Conservation (phyloP, 805 yeast species). For the Kodamaea lidongshanica region DNA sequence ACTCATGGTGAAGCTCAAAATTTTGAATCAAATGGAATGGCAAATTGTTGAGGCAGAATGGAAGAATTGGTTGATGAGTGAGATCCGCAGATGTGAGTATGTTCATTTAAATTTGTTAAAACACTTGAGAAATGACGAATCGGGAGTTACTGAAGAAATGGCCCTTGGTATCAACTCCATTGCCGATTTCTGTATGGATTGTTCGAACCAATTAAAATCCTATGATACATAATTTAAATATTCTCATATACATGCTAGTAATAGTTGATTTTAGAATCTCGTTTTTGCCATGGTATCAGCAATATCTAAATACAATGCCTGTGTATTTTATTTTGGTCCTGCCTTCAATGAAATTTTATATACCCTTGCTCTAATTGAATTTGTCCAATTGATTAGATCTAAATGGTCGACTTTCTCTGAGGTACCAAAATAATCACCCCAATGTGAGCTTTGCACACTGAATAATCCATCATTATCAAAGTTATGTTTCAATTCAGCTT, state of each 20-base stretch:
- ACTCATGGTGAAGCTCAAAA: conserved; percentile 59
- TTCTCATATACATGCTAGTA: no score
- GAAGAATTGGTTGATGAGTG: conserved; percentile 63
- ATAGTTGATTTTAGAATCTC: conserved; percentile 42
- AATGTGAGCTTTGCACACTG: conserved; percentile 65
- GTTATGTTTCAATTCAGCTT: conserved; percentile 8
- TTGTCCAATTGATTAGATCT: conserved; percentile 82
- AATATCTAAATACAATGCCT: conserved; percentile 62
- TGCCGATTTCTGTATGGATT: conserved; percentile 21
- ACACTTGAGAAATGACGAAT: conserved; percentile 6
- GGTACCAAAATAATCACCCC: conserved; percentile 84
- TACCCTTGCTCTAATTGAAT: conserved; percentile 36
- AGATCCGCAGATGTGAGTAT: conserved; percentile 51
- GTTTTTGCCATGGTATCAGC: conserved; percentile 54
- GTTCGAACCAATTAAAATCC: conserved; percentile 14
- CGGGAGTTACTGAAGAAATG: conserved; percentile 4
- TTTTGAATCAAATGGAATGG: conserved; percentile 62
- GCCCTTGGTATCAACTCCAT: conserved; percentile 15
- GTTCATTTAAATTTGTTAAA: conserved; percentile 20
- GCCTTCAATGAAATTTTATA: conserved; percentile 26
- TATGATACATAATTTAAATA: no score
- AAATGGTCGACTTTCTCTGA: conserved; percentile 74
- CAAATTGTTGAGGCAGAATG: conserved; percentile 64
- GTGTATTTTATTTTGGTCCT: conserved; percentile 50
- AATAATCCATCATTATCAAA: conserved; percentile 65